These are phyloP conservation scores for Cnidoscolus chayamansa DNA, from an alignment of 441 rosid species.

Conservation along the genomic window DNA sequence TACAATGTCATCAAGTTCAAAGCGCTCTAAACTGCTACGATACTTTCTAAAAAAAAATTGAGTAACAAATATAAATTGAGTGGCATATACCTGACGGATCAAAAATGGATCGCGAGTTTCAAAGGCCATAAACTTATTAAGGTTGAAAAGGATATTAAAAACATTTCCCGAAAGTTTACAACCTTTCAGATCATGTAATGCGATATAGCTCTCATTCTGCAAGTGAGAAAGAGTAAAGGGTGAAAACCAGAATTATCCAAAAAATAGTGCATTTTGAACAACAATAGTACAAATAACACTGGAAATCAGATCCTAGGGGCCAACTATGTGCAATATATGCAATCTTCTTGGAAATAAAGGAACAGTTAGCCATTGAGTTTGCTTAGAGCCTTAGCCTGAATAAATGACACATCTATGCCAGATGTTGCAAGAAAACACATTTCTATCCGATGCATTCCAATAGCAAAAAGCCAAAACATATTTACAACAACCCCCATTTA, in stretches of 20 bases:
- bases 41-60: conserved; percentile 3
- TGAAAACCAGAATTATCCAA: conserved; percentile 11
- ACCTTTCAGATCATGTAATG: conserved; percentile 66
- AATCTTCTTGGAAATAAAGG: background rate
- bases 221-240: conserved; percentile 22
- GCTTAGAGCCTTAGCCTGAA: background rate
- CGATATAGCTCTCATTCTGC: conserved; percentile 68
- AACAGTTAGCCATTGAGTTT: background rate
- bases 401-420: background rate
- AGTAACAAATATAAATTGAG: background rate
- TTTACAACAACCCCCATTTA: background rate
- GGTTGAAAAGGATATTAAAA: conserved; percentile 94
- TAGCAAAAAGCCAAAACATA: background rate
- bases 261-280: background rate
- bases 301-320: conserved; percentile 13
- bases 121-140: conserved; percentile 94
- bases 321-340: conserved; percentile 9
- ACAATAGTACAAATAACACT: background rate
- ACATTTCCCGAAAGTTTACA: conserved; percentile 84
- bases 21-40: background rate
- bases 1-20: conserved; percentile 19
- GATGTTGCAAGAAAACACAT: conserved; percentile 11
- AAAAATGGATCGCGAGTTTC: conserved; percentile 95
- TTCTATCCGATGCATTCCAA: conserved; percentile 2
- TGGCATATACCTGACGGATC: conserved; percentile 74